Percentiles rank a stretch among this genome's conserved stretches.
These are phyloP conservation scores for Aquilaria agallochum DNA, from an alignment of 441 rosid species.

Conservation along the genomic window DNA sequence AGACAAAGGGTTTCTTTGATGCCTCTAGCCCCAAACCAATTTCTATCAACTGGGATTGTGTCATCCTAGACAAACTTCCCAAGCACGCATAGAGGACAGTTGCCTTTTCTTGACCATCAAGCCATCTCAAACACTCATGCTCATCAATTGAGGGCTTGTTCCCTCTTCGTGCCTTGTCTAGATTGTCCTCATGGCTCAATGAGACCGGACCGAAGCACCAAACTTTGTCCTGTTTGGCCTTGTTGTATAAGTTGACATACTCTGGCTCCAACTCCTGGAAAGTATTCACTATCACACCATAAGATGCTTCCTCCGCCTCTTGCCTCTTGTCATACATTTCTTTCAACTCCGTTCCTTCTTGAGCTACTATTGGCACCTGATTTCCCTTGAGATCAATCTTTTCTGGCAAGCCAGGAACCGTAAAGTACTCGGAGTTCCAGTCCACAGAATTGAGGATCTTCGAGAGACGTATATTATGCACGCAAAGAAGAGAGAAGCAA, in stretches of 20 bases:
- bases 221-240: constrained; percentile 18
- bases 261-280: constrained; percentile 29
- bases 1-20: constrained; percentile 30
- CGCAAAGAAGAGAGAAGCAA: constrained; percentile 18
- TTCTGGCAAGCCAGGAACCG: constrained; percentile 23
- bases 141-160: constrained; percentile 25
- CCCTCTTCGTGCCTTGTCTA: constrained; percentile 35
- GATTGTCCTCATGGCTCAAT: constrained; percentile 21
- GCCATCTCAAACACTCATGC: constrained; percentile 28
- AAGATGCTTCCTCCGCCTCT: constrained; percentile 16
- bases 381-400: too few relatives aligned
- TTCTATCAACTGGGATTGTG: constrained; percentile 27
- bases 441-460: constrained; percentile 10
- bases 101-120: constrained; percentile 21
- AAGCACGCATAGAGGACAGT: constrained; percentile 39
- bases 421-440: constrained; percentile 18
- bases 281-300: constrained; percentile 26
- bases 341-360: too few relatives aligned
- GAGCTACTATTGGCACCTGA: too few relatives aligned
- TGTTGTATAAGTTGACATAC: constrained; percentile 16
- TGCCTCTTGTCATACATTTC: not conserved
- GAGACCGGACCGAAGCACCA: constrained; percentile 39
- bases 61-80: constrained; percentile 29
- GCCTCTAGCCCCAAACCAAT: constrained; percentile 39
- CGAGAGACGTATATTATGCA: constrained; percentile 1